Percentiles rank a stretch among this genome's conserved stretches.
These are phyloP conservation scores for Citrullus colocynthis DNA, from an alignment of 306 rosid genomes.

Conservation along the genomic window DNA sequence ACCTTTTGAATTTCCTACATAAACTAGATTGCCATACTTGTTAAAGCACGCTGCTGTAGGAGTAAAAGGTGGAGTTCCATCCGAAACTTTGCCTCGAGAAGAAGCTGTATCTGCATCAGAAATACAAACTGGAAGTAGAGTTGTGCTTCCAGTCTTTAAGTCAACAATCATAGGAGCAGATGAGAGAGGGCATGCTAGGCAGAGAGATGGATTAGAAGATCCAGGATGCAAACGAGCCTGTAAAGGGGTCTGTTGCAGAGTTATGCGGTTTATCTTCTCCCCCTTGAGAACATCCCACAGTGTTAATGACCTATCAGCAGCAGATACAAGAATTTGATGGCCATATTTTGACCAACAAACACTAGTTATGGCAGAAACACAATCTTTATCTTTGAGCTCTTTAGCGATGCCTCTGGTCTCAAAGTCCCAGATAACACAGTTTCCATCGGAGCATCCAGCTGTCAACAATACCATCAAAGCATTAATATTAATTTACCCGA, in stretches of 20 bases:
- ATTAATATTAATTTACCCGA: conserved; percentile 7
- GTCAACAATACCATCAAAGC: conserved; percentile 17
- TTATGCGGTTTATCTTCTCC: conserved; percentile 43
- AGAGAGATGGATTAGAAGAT: conserved; percentile 63
- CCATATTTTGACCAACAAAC: conserved; percentile 70
- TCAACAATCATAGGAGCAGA: conserved; percentile 90
- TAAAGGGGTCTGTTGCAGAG: conserved; percentile 67
- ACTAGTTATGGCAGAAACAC: conserved; percentile 54
- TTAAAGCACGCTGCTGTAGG: conserved; percentile 96
- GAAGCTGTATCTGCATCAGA: conserved; percentile 42
- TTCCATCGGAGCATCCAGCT: conserved; percentile 98
- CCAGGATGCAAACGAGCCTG: conserved; percentile 94
- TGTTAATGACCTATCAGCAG: conserved; percentile 78
- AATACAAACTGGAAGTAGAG: conserved; percentile 57
- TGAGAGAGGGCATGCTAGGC: conserved; percentile 93
- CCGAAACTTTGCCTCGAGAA: conserved; percentile 58
- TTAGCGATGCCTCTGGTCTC: conserved; percentile 91
- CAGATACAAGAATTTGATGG: conserved; percentile 66
- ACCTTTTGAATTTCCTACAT: conserved; percentile 94
- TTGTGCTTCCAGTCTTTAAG: conserved; percentile 53
- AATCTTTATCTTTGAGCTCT: conserved; percentile 65
- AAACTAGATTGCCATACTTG: conserved; percentile 66
- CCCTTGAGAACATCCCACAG: conserved; percentile 76
- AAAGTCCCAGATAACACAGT: conserved; percentile 88
- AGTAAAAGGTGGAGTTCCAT: conserved; percentile 56